Percentiles rank a stretch among this genome's conserved stretches.
Evolutionary conservation across 352 stramenopile genomes (phyloP).

Genomic region (Aphanomyces astaci): DNA sequence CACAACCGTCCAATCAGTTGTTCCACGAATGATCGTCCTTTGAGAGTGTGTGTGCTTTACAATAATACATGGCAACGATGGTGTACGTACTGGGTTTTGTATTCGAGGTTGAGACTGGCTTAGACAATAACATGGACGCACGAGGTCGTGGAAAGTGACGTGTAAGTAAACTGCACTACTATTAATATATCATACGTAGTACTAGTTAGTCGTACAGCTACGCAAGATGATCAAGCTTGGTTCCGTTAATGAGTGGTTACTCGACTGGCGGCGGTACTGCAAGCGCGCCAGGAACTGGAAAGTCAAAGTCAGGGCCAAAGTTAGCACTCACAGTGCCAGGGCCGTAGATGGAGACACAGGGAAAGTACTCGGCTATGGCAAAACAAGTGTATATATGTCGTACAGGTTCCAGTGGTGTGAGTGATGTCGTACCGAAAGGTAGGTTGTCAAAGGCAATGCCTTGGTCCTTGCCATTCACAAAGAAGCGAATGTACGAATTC

Average conservation of each 20-base stretch:
- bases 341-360: constrained; percentile 15
- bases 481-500: constrained; percentile 12
- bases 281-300: background rate
- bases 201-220: too few relatives aligned
- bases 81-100: background rate
- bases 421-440: background rate
- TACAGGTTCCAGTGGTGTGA: too few relatives aligned
- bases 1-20: background rate
- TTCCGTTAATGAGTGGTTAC: too few relatives aligned
- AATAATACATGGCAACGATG: background rate
- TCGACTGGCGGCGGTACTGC: background rate
- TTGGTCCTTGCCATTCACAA: constrained; percentile 22
- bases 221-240: too few relatives aligned
- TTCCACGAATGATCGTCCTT: background rate
- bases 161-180: too few relatives aligned
- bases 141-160: too few relatives aligned
- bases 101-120: too few relatives aligned
- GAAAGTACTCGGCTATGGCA: constrained; percentile 4
- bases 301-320: constrained; percentile 4
- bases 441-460: constrained; percentile 12
- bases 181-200: too few relatives aligned
- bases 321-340: constrained; percentile 1
- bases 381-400: too few relatives aligned
- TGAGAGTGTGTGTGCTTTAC: background rate
- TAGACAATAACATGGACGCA: too few relatives aligned